A percentile compares a stretch with the other conserved stretches of the same genome.
phyloP scores from a whole-genome alignment of 768 basidiomycete species.

The Leccinum olivaceopallidum region DNA sequence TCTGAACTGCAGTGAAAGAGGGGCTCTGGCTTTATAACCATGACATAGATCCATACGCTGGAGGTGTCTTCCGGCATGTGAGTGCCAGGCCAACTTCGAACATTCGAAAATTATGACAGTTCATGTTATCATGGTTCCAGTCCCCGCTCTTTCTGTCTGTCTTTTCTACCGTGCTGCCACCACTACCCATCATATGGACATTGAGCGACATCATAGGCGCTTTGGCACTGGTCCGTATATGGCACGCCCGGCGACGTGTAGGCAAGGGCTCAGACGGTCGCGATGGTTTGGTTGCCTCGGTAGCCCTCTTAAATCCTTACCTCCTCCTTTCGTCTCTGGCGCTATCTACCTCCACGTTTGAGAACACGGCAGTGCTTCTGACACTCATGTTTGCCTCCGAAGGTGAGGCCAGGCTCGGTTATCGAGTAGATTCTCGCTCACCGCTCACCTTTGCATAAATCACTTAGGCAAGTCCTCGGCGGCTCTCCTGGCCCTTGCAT shows the following conservation, averaged over 20 bases:
- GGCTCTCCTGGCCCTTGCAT: slow-evolving; percentile 65
- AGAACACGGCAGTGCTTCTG: slow-evolving; percentile 70
- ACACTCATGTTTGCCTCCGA: slow-evolving; percentile 68
- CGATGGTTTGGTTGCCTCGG: slow-evolving; percentile 61
- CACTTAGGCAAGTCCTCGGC: slow-evolving; percentile 55
- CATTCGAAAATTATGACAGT: not conserved
- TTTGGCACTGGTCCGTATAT: slow-evolving; percentile 66
- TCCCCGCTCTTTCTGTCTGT: slow-evolving; percentile 78
- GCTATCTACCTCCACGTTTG: slow-evolving; percentile 78
- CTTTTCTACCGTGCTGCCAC: slow-evolving; percentile 70
- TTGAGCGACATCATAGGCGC: slow-evolving; percentile 66
- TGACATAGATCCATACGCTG: slow-evolving; percentile 85
- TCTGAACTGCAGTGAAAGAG: slow-evolving; percentile 68
- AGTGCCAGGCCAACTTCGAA: slow-evolving; percentile 25
- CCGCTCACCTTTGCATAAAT: not conserved
- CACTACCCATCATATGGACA: slow-evolving; percentile 67
- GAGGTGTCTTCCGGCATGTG: slow-evolving; percentile 86
- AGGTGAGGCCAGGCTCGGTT: slow-evolving; percentile 43
- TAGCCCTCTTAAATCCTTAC: slow-evolving; percentile 90
- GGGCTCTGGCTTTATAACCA: slow-evolving; percentile 79
- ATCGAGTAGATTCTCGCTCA: slow-evolving; percentile 1
- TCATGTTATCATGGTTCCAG: slow-evolving; percentile 38
- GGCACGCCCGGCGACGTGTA: slow-evolving; percentile 60
- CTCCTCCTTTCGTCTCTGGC: slow-evolving; percentile 77
- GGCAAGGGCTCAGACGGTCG: slow-evolving; percentile 40